A percentile compares a stretch with the other conserved stretches of the same genome.
These are phyloP conservation scores for Hydrangea macrophylla DNA, from an alignment of 148 eudicot genomes.

Conservation along the genomic window DNA sequence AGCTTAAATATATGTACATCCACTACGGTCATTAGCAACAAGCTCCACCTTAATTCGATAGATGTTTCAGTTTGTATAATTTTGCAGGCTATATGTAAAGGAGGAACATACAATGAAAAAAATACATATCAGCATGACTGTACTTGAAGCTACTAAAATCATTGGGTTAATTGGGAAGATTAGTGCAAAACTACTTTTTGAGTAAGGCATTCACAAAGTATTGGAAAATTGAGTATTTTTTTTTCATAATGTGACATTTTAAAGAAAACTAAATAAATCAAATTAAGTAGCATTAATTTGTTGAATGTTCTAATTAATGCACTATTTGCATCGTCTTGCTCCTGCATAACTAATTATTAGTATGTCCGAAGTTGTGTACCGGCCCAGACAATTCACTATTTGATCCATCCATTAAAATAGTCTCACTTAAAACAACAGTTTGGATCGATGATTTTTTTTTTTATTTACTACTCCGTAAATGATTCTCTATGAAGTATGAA, in stretches of 20 bases:
- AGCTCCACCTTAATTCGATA: slow-evolving; percentile 92
- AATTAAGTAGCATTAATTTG: too few species aligned
- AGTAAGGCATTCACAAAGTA: background rate
- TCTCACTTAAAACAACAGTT: too few species aligned
- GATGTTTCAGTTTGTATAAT: slow-evolving; percentile 87
- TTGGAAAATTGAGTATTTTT: background rate
- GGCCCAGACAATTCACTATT: too few species aligned
- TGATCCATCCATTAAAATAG: too few species aligned
- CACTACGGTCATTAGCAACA: slow-evolving; percentile 75
- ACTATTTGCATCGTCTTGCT: background rate
- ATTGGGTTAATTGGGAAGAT: background rate
- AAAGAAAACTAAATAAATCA: too few species aligned
- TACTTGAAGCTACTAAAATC: background rate
- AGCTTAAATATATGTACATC: slow-evolving; percentile 81
- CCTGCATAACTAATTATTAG: background rate
- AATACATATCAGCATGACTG: background rate
- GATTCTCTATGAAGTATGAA: too few species aligned
- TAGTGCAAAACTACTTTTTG: background rate
- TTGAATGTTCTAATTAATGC: background rate
- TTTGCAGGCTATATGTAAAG: slow-evolving; percentile 88
- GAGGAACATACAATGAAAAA: slow-evolving; percentile 3
- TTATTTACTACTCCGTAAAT: too few species aligned
- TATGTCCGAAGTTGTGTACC: background rate
- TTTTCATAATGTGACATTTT: background rate
- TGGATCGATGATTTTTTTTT: too few species aligned